Base-by-base conservation (phyloP, 805 yeast species). In the Danielia reshetovae region DNA sequence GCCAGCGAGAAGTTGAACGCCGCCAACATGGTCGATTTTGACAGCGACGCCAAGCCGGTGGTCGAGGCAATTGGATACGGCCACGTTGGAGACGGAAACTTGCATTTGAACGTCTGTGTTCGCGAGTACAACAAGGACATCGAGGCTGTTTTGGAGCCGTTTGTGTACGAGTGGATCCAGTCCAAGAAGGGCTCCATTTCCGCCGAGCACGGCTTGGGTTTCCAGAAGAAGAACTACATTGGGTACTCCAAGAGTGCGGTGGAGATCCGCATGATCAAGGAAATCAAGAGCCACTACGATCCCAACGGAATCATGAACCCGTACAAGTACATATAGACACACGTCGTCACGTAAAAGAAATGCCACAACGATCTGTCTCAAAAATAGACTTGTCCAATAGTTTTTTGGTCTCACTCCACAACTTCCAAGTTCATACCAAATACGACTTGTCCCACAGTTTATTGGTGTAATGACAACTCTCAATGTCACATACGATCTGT, bases 151-250 rank as follows among this genome's bases (percentile, higher is more conserved):
- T 71, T 93, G 42, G 98, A 93, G 61, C 98, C 98, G 29, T 93
- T 84, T 62, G 93, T 93, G 19, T 93, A 88, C 57, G 95, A 93
- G 65, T 89, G 89, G 83, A 84, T 93, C 35, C 53, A 74, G 61
- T 51, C 60, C 18, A 70, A 76, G 43, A 66, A 79, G 22, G 98
- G 98, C 15, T 89, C 97, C 1, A 82, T 93, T 35, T 83, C 95
- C 39, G 98, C 98, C 18, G 98, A 93, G 61, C 98, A 93, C 59
- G 98, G 98, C 11, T 71, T 93, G 38, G 98, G 98, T 0, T 86
- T 93, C 75, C 97, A 90, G 54, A 93, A 93, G 81, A 87, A 83
- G 50, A 84, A 85, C 54, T 93, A 85, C 58, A 74, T 90, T 47
- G 81, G 81, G 7, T 93, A 90, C 66, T 75, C 95, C 34, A 93